phyloP scores from a whole-genome alignment of 2,329 filamentous ascomycete genomes.

The Aspergillus calidoustus region DNA sequence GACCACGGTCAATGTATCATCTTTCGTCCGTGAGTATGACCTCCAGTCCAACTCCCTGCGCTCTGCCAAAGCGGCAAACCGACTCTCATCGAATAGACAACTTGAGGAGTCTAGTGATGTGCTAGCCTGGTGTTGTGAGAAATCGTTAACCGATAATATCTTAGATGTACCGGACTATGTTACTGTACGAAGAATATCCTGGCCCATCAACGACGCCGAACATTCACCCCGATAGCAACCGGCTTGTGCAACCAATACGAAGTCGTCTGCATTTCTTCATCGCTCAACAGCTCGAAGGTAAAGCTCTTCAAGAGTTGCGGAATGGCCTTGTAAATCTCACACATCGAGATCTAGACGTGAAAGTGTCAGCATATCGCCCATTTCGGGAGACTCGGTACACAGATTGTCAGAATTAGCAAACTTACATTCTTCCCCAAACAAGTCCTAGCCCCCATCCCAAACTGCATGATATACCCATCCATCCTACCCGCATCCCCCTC shows the following conservation, averaged over 20 bases:
- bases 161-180: no score
- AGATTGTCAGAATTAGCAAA: neutral
- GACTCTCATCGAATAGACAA: constrained; percentile 54
- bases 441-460: constrained; percentile 16
- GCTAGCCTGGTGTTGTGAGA: neutral
- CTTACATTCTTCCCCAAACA: constrained; percentile 22
- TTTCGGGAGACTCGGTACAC: neutral
- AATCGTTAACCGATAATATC: no score
- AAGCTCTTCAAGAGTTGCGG: constrained; percentile 17
- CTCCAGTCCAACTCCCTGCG: neutral
- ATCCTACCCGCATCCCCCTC: neutral
- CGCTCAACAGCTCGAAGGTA: constrained; percentile 14
- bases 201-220: neutral
- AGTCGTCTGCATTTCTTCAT: constrained; percentile 11
- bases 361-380: neutral
- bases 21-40: constrained; percentile 24
- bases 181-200: no score
- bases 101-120: constrained; percentile 26
- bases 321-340: constrained; percentile 24
- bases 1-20: constrained; percentile 26
- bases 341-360: constrained; percentile 19
- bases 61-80: neutral
- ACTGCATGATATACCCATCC: constrained; percentile 16
- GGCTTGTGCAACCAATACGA: constrained; percentile 25
- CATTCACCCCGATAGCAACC: constrained; percentile 2